Evolutionary conservation across 352 stramenopile genomes (phyloP), one percentile per base, ranked within the genome.

Genomic region (Phytophthora boehmeriae): DNA sequence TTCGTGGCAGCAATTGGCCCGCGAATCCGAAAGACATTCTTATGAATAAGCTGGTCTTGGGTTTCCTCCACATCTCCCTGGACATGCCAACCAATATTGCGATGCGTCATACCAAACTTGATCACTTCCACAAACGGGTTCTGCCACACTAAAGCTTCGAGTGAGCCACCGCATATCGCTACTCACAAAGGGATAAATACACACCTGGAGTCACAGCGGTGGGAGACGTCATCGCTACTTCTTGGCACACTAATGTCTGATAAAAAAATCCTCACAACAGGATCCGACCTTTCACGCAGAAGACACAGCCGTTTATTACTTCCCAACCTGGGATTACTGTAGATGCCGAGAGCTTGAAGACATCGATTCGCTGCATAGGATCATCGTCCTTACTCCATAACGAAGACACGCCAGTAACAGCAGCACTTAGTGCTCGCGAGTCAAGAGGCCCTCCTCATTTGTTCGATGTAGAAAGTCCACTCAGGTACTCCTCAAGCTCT

Each of bases 401-500:
- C 23, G 34, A 58, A 54, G 14, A 27, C 38, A 43, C 51, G 43
- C 46, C 43, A 44, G 25, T 8, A 36, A n/a, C n/a, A n/a, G 43
- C 25, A 48, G 43, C 17, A 45, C 59, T 61, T 46, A 62, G 22
- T 56, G 46, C 28, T 27, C 43, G n/a, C n/a, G n/a, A n/a, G n/a
- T n/a, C n/a, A 13, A 20, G 36, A 56, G 30, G 23, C 16, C 28
- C 36, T 51, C 28, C 49, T 66, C 56, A 75, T 60, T 80, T 80
- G 42, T 73, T 70, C 28, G 78, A 80, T 39, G 76, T 80, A 27
- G 82, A 86, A 19, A 96, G 71, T 6, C 81, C 83, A 34, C 83
- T 96, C 45, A 96, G 70, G 59, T 96, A 96, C 58, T 96, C 80
- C 66, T 96, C 87, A 22, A 96, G 68, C 57, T 96, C 87, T 34